Evolutionary conservation across 257 asterid genomes (phyloP), one percentile per base, ranked within the genome.

Genomic region (Eustoma russellianum): DNA sequence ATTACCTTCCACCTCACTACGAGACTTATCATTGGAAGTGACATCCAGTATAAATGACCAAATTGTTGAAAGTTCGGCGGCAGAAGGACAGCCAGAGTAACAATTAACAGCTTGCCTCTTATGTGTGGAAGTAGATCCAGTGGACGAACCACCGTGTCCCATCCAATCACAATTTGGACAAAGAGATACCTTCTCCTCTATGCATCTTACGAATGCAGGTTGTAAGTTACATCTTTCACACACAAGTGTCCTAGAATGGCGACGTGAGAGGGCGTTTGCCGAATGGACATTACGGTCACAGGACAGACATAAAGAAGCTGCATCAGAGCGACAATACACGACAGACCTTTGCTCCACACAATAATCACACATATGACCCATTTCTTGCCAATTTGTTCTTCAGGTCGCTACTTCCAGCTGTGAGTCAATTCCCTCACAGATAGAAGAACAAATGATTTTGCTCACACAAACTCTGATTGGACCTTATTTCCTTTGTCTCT

Each of bases 201-300:
- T 52, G 54, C 94, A 91, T 72, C 94, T 75, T 30, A 77, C 73
- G 15, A 74, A 41, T 49, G 95, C 95, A 5, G 98, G 94, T 59
- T 82, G 85, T 45, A 64, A 59, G 65, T 75, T 68, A 68, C 98
- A 91, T 69, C 93, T 81, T 56, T 80, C 98, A 15, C 98, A 91
- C 38, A 87, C 50, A 41, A 91, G 85, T 18, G 98, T 84, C 64
- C 98, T 76, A 3, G 78, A 72, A 68, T 91, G 98, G 30, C 98
- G 95, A 13, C 65, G 81, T 9, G 96, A 83, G 44, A 91, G 85
- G 55, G 89, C 76, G 66, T 86, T 91, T 40, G 98, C 98, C 14
- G 95, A 91, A 72, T 91, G 98, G 56, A 91, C 78, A 40, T 68
- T 84, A 7, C 82, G 93, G 52, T 91, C 98, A 55, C 98, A 91